Conservation (phyloP, 202 grass and related monocot species). For the Panicum virgatum region DNA sequence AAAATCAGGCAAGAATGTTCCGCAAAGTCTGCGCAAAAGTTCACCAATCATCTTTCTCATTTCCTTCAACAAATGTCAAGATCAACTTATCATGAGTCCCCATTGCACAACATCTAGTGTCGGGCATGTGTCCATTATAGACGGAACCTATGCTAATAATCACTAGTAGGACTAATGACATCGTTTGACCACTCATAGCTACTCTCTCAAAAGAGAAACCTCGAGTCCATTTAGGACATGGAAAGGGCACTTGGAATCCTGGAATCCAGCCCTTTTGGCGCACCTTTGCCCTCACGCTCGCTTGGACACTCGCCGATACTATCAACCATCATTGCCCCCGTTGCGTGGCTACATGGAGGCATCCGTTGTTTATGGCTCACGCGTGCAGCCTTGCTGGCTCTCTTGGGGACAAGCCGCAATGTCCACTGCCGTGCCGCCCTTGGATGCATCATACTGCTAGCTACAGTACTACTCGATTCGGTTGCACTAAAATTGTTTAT, state of each 20-base stretch:
- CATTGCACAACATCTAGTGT: background rate
- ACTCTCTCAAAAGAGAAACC: background rate
- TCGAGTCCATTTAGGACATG: background rate
- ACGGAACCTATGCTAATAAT: too few species aligned
- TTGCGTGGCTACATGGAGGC: too few species aligned
- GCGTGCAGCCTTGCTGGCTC: conserved; percentile 24
- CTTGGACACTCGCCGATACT: background rate
- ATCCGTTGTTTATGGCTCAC: conserved; percentile 1
- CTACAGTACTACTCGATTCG: background rate
- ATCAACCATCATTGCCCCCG: too few species aligned
- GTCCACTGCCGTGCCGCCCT: conserved; percentile 13
- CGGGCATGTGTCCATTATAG: background rate
- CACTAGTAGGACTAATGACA: background rate
- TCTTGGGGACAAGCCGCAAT: conserved; percentile 27
- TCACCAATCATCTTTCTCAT: background rate
- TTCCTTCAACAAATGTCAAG: background rate
- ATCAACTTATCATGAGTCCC: background rate
- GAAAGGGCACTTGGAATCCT: background rate
- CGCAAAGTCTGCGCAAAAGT: background rate
- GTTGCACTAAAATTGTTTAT: background rate
- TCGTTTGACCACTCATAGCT: background rate
- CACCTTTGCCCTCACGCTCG: background rate
- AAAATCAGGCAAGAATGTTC: background rate
- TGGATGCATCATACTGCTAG: conserved; percentile 20
- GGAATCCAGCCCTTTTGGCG: conserved; percentile 13